Percentiles rank a stretch among this genome's conserved stretches.
Evolutionary conservation across 345 rosid genomes (phyloP).

Genomic region (Aurinia saxatilis): DNA sequence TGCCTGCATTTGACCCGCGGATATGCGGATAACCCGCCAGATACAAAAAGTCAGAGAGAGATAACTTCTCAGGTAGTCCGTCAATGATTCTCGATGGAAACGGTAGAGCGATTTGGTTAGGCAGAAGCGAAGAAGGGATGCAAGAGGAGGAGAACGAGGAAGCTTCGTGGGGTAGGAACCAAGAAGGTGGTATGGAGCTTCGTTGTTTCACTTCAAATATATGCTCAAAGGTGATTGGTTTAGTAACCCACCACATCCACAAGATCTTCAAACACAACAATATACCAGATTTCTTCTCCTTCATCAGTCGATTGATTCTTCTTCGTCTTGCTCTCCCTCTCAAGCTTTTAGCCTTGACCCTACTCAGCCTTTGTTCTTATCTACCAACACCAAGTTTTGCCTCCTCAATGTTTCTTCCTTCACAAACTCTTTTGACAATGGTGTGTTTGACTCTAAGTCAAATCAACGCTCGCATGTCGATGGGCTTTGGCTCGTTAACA

Average conservation of each 20-base stretch:
- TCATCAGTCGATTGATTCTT: constrained; percentile 50
- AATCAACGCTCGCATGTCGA: constrained; percentile 36
- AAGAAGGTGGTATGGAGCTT: constrained; percentile 25
- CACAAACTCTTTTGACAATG: constrained; percentile 47
- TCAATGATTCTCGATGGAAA: constrained; percentile 57
- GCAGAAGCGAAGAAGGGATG: constrained; percentile 23
- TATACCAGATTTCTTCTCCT: constrained; percentile 46
- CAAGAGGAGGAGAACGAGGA: constrained; percentile 31
- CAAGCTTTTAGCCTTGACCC: constrained; percentile 51
- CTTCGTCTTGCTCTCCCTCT: constrained; percentile 66
- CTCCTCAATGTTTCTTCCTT: constrained; percentile 34
- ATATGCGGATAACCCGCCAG: too few relatives aligned
- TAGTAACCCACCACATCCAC: constrained; percentile 34
- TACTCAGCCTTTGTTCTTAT: constrained; percentile 24
- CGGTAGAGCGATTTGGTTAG: constrained; percentile 54
- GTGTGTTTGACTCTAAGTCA: constrained; percentile 37
- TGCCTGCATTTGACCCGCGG: too few relatives aligned
- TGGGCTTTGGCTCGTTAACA: constrained; percentile 31
- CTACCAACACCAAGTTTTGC: constrained; percentile 33
- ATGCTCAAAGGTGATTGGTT: constrained; percentile 71
- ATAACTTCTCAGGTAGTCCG: too few relatives aligned
- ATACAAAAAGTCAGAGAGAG: too few relatives aligned
- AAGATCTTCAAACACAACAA: constrained; percentile 36
- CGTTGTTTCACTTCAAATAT: constrained; percentile 48
- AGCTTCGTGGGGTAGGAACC: constrained; percentile 51